phyloP scores from a whole-genome alignment of 768 basidiomycete species.

The Hemileccinum impolitum region DNA sequence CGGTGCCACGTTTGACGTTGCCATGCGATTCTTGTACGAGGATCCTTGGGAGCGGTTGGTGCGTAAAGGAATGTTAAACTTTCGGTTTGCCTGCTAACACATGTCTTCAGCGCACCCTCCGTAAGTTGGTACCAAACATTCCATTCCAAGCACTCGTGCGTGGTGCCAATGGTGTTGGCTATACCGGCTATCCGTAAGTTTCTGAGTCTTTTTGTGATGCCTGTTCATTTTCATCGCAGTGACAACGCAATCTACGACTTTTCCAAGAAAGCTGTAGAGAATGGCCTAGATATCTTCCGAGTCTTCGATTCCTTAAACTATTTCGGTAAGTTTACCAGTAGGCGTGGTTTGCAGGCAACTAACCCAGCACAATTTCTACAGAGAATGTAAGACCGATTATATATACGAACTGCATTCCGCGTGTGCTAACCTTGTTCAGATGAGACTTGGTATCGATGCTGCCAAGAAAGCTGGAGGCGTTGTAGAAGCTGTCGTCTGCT shows the following conservation, averaged over 20 bases:
- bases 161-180: constrained; percentile 98
- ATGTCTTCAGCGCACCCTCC: constrained; percentile 66
- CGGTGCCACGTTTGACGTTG: constrained; percentile 97
- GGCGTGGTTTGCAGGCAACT: not conserved
- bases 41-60: constrained; percentile 99
- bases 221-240: constrained; percentile 35
- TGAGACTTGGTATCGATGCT: constrained; percentile 97
- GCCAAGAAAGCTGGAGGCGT: constrained; percentile 99
- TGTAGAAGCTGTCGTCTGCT: constrained; percentile 95
- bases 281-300: constrained; percentile 98
- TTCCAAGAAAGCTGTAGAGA: constrained; percentile 99
- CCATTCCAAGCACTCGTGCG: constrained; percentile 98
- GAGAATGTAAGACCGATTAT: constrained; percentile 59
- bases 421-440: constrained; percentile 44
- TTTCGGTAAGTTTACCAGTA: constrained; percentile 59
- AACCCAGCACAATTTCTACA: constrained; percentile 26
- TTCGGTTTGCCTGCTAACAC: constrained; percentile 9
- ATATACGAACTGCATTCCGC: not conserved
- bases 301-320: constrained; percentile 99
- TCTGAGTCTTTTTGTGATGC: not conserved
- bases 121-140: constrained; percentile 97
- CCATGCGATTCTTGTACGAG: constrained; percentile 99
- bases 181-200: constrained; percentile 93
- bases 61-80: constrained; percentile 23
- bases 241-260: constrained; percentile 99